Percentiles rank a stretch among this genome's conserved stretches.
phyloP scores from a whole-genome alignment of 1,139 yeast species.

The Zygoascus meyerae region DNA sequence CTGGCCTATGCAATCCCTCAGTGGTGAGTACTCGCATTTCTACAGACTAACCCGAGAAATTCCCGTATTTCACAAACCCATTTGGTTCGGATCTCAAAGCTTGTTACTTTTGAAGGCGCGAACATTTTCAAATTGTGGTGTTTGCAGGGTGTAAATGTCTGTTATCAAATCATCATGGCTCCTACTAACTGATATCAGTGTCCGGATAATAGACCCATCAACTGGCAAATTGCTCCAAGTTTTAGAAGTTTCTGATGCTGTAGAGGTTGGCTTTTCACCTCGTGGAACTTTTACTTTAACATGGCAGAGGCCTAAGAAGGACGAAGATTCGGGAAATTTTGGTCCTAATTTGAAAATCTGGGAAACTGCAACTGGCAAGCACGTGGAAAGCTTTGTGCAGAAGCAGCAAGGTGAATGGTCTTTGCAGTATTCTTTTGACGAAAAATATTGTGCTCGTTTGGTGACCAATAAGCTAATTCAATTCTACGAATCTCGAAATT shows the following conservation, averaged over 20 bases:
- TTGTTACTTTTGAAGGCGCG: too few species aligned
- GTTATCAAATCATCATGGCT: neutral
- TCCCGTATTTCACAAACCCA: too few species aligned
- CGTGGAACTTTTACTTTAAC: conserved; percentile 77
- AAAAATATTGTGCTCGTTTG: conserved; percentile 61
- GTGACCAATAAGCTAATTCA: conserved; percentile 53
- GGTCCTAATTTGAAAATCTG: conserved; percentile 73
- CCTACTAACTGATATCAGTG: conserved; percentile 31
- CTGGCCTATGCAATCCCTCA: conserved; percentile 45
- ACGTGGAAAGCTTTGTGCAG: conserved; percentile 64
- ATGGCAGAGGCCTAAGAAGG: conserved; percentile 82
- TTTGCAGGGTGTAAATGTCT: too few species aligned
- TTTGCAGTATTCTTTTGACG: conserved; percentile 80
- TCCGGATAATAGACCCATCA: conserved; percentile 55
- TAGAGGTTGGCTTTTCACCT: conserved; percentile 83
- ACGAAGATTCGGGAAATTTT: conserved; percentile 54
- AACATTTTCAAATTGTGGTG: too few species aligned
- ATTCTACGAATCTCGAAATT: conserved; percentile 53
- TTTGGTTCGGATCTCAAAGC: too few species aligned
- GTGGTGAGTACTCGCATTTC: conserved; percentile 13
- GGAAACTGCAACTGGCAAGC: conserved; percentile 43
- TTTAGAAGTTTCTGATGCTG: conserved; percentile 55
- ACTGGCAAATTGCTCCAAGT: conserved; percentile 41
- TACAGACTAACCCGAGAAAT: too few species aligned
- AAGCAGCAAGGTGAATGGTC: conserved; percentile 89